These are phyloP conservation scores for Echeveria elegans DNA, from an alignment of 164 flowering plant genomes.

Conservation along the genomic window DNA sequence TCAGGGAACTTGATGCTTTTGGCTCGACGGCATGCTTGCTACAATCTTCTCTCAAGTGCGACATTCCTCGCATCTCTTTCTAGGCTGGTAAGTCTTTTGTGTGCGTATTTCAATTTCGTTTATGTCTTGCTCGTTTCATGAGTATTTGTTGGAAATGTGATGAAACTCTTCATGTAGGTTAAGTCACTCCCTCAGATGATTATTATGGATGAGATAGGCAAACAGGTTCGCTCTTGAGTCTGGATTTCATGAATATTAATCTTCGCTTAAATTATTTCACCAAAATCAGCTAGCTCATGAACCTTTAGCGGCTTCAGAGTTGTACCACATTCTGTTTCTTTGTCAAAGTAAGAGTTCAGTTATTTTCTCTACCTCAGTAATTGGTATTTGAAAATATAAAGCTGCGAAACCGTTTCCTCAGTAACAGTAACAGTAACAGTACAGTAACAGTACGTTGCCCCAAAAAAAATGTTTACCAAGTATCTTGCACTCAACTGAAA, in stretches of 20 bases:
- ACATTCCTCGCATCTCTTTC: slow-evolving; percentile 93
- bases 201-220: slow-evolving; percentile 90
- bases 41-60: slow-evolving; percentile 78
- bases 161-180: slow-evolving; percentile 42
- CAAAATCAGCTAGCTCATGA: not conserved
- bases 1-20: slow-evolving; percentile 90
- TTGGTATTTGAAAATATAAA: not conserved
- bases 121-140: not conserved
- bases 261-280: not conserved
- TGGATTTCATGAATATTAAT: not conserved
- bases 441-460: too few relatives aligned
- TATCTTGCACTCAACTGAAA: too few relatives aligned
- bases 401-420: not conserved
- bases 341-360: not conserved
- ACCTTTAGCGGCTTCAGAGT: not conserved
- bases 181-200: slow-evolving; percentile 97
- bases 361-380: not conserved
- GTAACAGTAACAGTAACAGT: too few relatives aligned
- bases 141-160: slow-evolving; percentile 9
- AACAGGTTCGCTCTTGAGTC: slow-evolving; percentile 52
- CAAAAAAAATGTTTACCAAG: too few relatives aligned
- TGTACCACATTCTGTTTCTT: not conserved
- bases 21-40: slow-evolving; percentile 72
- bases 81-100: slow-evolving; percentile 48
- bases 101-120: not conserved